A percentile compares a stretch with the other conserved stretches of the same genome.
phyloP scores from a whole-genome alignment of 2,329 filamentous ascomycete genomes.

The Salinomyces thailandicus region DNA sequence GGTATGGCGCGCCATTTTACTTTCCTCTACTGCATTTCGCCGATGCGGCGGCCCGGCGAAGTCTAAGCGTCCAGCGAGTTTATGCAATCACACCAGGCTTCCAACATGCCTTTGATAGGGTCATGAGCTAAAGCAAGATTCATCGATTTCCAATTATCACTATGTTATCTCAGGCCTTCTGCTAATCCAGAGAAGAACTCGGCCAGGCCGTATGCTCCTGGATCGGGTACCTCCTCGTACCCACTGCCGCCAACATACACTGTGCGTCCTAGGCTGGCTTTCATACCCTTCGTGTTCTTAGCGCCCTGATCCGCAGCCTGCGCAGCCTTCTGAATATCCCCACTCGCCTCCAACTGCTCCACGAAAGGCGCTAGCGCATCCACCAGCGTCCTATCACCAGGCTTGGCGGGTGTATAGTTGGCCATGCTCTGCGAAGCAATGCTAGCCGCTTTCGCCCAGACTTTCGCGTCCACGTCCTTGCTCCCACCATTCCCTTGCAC shows the following conservation, averaged over 20 bases:
- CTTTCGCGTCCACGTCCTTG: slow-evolving; percentile 29
- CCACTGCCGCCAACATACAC: slow-evolving; percentile 73
- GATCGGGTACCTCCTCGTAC: slow-evolving; percentile 63
- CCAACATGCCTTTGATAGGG: no score
- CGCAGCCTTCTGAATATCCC: slow-evolving; percentile 61
- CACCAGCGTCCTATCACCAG: slow-evolving; percentile 80
- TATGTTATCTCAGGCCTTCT: slow-evolving; percentile 34
- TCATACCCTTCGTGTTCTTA: slow-evolving; percentile 82
- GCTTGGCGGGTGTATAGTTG: slow-evolving; percentile 79
- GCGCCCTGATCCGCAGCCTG: slow-evolving; percentile 65
- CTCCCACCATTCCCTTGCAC: slow-evolving; percentile 37
- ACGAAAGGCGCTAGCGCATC: slow-evolving; percentile 88
- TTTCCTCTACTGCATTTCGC: no score
- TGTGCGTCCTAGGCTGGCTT: slow-evolving; percentile 71
- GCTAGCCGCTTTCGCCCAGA: slow-evolving; percentile 59
- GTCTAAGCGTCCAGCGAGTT: no score
- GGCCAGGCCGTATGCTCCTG: slow-evolving; percentile 67
- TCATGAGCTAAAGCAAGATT: no score
- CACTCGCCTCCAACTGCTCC: slow-evolving; percentile 53
- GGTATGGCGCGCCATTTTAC: no score
- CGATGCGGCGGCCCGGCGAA: no score
- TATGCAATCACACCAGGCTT: no score
- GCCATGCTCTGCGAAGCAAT: slow-evolving; percentile 60
- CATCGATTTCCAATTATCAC: no score
- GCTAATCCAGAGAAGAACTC: slow-evolving; percentile 74